Conservation (phyloP, 768 basidiomycete genomes). For the Suillus sp. region DNA sequence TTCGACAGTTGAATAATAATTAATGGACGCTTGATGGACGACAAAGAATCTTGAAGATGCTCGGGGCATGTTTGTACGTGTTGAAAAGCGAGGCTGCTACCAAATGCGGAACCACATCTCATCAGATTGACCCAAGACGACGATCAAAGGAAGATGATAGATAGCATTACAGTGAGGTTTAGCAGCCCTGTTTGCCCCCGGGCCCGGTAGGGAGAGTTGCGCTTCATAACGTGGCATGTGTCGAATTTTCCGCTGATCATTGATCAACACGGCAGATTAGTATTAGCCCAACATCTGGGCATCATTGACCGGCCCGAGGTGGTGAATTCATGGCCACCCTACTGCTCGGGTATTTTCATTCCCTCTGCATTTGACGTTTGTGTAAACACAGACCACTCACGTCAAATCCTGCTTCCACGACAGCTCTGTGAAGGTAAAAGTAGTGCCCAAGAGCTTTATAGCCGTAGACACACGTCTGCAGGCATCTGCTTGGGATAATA, state of each 20-base stretch:
- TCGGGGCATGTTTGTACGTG: constrained; percentile 3
- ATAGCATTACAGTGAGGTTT: not conserved
- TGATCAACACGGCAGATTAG: not conserved
- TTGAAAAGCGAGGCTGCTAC: not conserved
- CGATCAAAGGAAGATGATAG: not conserved
- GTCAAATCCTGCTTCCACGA: not conserved
- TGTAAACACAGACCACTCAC: not conserved
- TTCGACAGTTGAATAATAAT: not conserved
- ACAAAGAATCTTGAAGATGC: not conserved
- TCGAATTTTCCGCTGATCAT: not conserved
- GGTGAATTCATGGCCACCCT: not conserved
- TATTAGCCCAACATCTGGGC: not conserved
- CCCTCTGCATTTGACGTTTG: not conserved
- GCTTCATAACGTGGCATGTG: not conserved
- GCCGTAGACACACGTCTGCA: not conserved
- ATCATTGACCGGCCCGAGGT: not conserved
- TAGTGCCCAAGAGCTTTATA: not conserved
- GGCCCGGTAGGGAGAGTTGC: not conserved
- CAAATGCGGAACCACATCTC: not conserved
- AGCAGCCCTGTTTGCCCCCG: not conserved
- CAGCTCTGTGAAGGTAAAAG: not conserved
- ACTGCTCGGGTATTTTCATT: not conserved
- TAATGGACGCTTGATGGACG: not conserved
- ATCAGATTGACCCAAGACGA: not conserved
- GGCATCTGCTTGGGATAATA: not conserved